Percentiles rank a stretch among this genome's conserved stretches.
phyloP scores from a whole-genome alignment of 768 basidiomycete genomes.

The Lactarius psammicola region DNA sequence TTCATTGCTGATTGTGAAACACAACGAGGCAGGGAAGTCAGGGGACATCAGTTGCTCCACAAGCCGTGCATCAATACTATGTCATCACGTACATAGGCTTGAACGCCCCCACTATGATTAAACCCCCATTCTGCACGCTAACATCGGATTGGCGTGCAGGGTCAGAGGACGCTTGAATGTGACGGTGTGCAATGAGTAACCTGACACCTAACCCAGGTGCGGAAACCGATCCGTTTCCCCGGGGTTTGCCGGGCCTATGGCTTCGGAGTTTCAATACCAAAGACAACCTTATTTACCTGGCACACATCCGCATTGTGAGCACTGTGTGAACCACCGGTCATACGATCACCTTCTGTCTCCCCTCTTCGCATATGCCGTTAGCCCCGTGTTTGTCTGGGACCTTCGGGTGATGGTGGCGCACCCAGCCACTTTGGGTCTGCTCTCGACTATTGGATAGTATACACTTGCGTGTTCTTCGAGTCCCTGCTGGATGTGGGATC shows the following conservation, averaged over 20 bases:
- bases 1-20: neutral
- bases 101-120: too few relatives aligned
- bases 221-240: too few relatives aligned
- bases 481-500: neutral
- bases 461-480: neutral
- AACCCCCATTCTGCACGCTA: too few relatives aligned
- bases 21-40: neutral
- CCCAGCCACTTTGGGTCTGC: neutral
- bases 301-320: neutral
- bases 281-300: too few relatives aligned
- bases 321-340: neutral
- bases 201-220: too few relatives aligned
- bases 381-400: neutral
- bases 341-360: neutral
- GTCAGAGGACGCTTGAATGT: too few relatives aligned
- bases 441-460: neutral
- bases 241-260: too few relatives aligned
- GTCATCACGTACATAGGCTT: neutral
- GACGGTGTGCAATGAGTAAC: too few relatives aligned
- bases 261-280: too few relatives aligned
- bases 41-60: neutral
- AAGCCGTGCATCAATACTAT: too few relatives aligned
- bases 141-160: too few relatives aligned
- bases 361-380: neutral
- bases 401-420: neutral